Conservation (phyloP, 202 grass and related monocot species). For the Carex sylvatica region DNA sequence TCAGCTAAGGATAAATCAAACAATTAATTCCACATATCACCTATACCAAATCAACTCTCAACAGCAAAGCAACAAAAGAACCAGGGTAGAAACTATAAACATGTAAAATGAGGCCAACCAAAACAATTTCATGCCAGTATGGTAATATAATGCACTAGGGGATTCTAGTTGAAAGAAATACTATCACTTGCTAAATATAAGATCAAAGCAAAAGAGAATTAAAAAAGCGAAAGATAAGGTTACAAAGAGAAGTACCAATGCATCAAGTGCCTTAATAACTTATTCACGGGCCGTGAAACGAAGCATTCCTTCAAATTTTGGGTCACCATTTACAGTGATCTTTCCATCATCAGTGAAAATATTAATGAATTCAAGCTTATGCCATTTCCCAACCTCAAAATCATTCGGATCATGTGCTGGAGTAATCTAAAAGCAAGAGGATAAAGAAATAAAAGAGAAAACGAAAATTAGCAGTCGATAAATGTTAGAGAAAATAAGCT, state of each 20-base stretch:
- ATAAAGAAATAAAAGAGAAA: constrained; percentile 19
- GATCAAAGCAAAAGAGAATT: neutral
- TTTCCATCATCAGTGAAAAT: constrained; percentile 90
- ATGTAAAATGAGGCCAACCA: neutral
- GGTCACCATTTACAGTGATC: constrained; percentile 70
- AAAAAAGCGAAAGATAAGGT: neutral
- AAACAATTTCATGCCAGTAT: neutral
- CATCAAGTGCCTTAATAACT: constrained; percentile 64
- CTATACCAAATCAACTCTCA: neutral
- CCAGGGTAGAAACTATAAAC: neutral
- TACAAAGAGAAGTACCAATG: constrained; percentile 45
- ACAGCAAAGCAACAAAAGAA: neutral
- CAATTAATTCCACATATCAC: neutral
- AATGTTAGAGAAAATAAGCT: neutral
- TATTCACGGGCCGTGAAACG: constrained; percentile 62
- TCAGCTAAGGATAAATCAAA: neutral
- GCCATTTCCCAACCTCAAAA: constrained; percentile 89
- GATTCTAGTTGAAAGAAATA: neutral
- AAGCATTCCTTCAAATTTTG: constrained; percentile 78
- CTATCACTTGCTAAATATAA: neutral
- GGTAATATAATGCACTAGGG: neutral
- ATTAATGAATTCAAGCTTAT: constrained; percentile 87
- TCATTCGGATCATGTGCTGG: constrained; percentile 93
- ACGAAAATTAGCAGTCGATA: constrained; percentile 1
- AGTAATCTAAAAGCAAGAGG: constrained; percentile 63